Conservation (phyloP, 2,329 filamentous ascomycete species). For the Colletotrichum nymphaeae region DNA sequence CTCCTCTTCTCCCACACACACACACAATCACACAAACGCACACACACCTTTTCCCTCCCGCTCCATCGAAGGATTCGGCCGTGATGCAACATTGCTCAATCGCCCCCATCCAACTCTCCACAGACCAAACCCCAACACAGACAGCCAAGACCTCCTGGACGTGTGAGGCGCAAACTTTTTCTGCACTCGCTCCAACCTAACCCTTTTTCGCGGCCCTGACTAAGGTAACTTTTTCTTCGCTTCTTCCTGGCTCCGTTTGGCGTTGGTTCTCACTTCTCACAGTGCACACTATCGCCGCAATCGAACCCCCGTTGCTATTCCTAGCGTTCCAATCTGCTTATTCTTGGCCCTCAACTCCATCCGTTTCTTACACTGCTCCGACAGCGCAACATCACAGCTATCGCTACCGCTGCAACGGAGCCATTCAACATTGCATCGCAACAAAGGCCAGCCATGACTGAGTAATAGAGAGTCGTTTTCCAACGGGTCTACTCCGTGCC, state of each 20-base stretch:
- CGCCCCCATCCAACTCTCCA: constrained; percentile 2
- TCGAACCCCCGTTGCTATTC: constrained; percentile 30
- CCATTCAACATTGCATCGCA: not conserved
- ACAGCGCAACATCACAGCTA: not conserved
- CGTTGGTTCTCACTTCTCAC: not conserved
- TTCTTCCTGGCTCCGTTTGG: constrained; percentile 1
- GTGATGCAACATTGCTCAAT: constrained; percentile 24
- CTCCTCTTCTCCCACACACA: not conserved
- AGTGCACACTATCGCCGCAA: not conserved
- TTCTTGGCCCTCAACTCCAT: constrained; percentile 17
- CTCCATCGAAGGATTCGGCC: constrained; percentile 16
- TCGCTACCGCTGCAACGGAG: not conserved
- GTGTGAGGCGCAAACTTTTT: constrained; percentile 12
- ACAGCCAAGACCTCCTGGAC: constrained; percentile 29
- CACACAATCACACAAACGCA: not conserved
- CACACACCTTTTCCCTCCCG: not conserved
- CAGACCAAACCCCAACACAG: constrained; percentile 23
- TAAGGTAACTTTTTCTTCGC: too few relatives aligned
- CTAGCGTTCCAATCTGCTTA: constrained; percentile 22
- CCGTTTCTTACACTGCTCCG: constrained; percentile 26
- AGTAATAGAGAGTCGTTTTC: not conserved
- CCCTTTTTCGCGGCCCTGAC: not conserved
- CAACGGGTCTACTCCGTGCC: not conserved
- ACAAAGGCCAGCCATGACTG: not conserved
- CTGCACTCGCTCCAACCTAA: not conserved